Percentiles rank a stretch among this genome's conserved stretches.
Evolutionary conservation across 768 basidiomycete genomes (phyloP).

Genomic region (Cantharellus cinnabarinus): DNA sequence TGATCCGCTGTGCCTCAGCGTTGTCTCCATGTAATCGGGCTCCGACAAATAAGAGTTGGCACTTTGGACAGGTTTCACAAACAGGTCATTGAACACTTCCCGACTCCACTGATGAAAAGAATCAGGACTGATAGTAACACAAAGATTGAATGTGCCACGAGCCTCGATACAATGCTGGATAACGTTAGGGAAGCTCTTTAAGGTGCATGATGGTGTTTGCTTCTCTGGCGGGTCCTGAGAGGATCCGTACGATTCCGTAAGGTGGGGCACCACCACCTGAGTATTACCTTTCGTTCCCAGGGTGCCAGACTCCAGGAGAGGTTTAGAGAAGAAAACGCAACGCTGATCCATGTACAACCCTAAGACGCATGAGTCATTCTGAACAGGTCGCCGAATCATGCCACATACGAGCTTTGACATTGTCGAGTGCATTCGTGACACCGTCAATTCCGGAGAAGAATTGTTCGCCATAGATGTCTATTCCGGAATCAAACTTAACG

Average conservation of each 20-base stretch:
- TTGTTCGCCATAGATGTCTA: slow-evolving; percentile 69
- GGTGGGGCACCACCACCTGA: slow-evolving; percentile 81
- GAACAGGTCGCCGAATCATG: not conserved
- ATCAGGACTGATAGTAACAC: not conserved
- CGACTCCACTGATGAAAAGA: slow-evolving; percentile 56
- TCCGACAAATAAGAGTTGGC: slow-evolving; percentile 95
- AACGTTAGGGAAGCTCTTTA: slow-evolving; percentile 97
- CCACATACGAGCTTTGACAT: slow-evolving; percentile 75
- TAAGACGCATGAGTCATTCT: slow-evolving; percentile 13
- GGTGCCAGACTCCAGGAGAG: slow-evolving; percentile 90
- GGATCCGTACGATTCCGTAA: slow-evolving; percentile 92
- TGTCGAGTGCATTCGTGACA: slow-evolving; percentile 95
- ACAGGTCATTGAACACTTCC: slow-evolving; percentile 76
- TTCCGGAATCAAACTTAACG: slow-evolving; percentile 7
- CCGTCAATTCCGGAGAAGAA: slow-evolving; percentile 83
- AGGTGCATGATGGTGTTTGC: slow-evolving; percentile 87
- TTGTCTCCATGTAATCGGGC: slow-evolving; percentile 82
- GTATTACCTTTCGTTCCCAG: slow-evolving; percentile 96
- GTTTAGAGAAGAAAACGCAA: slow-evolving; percentile 91
- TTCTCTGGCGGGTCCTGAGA: slow-evolving; percentile 99
- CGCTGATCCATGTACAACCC: slow-evolving; percentile 97
- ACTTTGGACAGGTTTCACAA: slow-evolving; percentile 83
- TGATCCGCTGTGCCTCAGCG: slow-evolving; percentile 78
- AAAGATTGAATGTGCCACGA: slow-evolving; percentile 10
- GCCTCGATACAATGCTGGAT: slow-evolving; percentile 97